These are phyloP conservation scores for Vitis rupestris DNA, from an alignment of 164 flowering plant species.

Conservation along the genomic window DNA sequence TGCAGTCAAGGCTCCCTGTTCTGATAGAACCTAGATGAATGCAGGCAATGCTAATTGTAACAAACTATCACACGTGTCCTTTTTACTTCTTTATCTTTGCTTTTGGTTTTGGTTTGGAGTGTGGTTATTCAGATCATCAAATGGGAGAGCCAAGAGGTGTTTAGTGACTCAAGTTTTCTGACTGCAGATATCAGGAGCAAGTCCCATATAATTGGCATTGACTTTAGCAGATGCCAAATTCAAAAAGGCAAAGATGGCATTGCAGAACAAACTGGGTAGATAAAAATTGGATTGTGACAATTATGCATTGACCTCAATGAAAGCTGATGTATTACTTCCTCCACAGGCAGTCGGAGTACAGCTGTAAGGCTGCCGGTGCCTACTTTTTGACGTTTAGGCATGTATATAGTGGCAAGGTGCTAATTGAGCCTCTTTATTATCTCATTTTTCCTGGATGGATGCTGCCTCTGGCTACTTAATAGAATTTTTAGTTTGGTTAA, in stretches of 20 bases:
- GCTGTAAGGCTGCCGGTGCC: slow-evolving; percentile 14
- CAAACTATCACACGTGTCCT: not conserved
- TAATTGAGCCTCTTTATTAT: not conserved
- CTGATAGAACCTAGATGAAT: not conserved
- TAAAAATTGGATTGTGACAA: not conserved
- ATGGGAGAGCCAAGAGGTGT: not conserved
- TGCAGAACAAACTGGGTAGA: not conserved
- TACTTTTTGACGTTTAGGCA: slow-evolving; percentile 4
- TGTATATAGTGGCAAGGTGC: slow-evolving; percentile 11
- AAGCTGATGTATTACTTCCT: slow-evolving; percentile 2
- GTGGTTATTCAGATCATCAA: not conserved
- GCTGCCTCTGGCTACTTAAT: not conserved
- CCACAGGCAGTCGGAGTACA: slow-evolving; percentile 3
- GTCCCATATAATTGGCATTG: slow-evolving; percentile 37
- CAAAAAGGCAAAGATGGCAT: not conserved
- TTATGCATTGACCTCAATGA: not conserved
- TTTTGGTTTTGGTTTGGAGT: not conserved
- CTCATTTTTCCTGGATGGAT: not conserved
- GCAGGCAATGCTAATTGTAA: not conserved
- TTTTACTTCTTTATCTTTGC: not conserved
- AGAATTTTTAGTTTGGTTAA: too few species aligned
- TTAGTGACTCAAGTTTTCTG: slow-evolving; percentile 1
- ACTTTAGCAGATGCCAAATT: not conserved
- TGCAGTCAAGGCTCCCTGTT: too few species aligned
- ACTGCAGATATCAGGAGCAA: slow-evolving; percentile 47